A percentile compares a stretch with the other conserved stretches of the same genome.
Conservation (phyloP, 1,139 yeast genomes). For the Scheffersomyces segobiensis region DNA sequence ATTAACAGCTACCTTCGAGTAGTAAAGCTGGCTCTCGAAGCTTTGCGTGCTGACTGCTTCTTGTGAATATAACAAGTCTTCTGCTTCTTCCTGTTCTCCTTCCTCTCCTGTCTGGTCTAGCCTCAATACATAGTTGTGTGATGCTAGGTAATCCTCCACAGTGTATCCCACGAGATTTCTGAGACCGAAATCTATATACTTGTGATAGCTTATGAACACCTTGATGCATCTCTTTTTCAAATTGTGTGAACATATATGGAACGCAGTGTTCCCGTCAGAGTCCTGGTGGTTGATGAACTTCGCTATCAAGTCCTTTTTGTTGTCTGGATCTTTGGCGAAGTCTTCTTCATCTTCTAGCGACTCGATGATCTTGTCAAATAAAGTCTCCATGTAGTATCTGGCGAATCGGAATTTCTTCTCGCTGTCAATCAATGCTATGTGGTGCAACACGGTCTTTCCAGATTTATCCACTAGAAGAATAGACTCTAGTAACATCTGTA, state of each 20-base stretch:
- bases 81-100: not conserved
- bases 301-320: constrained; percentile 40
- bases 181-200: constrained; percentile 59
- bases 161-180: constrained; percentile 71
- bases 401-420: constrained; percentile 65
- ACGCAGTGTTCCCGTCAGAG: constrained; percentile 81
- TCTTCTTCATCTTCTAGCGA: constrained; percentile 20
- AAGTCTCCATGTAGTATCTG: constrained; percentile 75
- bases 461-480: constrained; percentile 68
- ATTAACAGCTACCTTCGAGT: constrained; percentile 39
- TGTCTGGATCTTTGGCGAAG: constrained; percentile 5
- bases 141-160: constrained; percentile 68
- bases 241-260: constrained; percentile 78
- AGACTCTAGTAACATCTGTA: constrained; percentile 77
- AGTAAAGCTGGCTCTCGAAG: constrained; percentile 40
- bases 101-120: constrained; percentile 6
- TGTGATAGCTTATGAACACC: constrained; percentile 70
- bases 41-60: constrained; percentile 18
- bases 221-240: constrained; percentile 75
- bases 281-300: constrained; percentile 83
- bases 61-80: not conserved
- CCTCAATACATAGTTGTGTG: constrained; percentile 33
- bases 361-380: constrained; percentile 58
- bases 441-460: constrained; percentile 79
- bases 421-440: constrained; percentile 53